Conservation (phyloP, 352 stramenopile species). For the Aphanomyces cochlioides region DNA sequence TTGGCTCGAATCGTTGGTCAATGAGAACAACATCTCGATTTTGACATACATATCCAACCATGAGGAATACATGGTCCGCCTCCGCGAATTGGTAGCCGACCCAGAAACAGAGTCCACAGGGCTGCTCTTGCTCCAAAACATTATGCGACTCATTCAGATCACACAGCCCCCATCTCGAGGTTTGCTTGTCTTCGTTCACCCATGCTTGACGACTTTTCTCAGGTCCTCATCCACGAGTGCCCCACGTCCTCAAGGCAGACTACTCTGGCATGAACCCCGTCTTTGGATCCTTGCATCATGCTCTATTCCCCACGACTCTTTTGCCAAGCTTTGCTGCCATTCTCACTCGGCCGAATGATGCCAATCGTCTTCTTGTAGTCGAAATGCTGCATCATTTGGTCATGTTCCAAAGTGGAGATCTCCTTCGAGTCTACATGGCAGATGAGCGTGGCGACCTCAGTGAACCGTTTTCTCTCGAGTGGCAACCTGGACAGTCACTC, state of each 20-base stretch:
- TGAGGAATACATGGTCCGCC: constrained; percentile 55
- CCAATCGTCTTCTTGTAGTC: constrained; percentile 15
- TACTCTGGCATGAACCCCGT: constrained; percentile 27
- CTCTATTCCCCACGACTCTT: constrained; percentile 26
- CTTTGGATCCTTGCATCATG: constrained; percentile 27
- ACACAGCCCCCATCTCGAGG: constrained; percentile 19
- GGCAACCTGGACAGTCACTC: constrained; percentile 21
- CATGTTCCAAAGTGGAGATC: constrained; percentile 25
- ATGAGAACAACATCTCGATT: constrained; percentile 85
- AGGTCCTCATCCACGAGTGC: constrained; percentile 2
- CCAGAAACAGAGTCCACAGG: constrained; percentile 5
- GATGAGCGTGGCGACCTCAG: constrained; percentile 24
- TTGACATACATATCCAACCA: constrained; percentile 74
- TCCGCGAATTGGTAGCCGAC: constrained; percentile 25
- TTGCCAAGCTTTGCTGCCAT: constrained; percentile 18
- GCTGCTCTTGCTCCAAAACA: constrained; percentile 21
- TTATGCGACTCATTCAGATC: constrained; percentile 30
- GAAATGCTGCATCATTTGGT: constrained; percentile 26
- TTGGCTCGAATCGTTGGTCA: constrained; percentile 75
- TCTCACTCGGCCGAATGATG: neutral
- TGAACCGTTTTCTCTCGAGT: constrained; percentile 7
- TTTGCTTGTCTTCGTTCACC: neutral
- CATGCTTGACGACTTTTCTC: neutral
- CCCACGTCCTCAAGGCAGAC: constrained; percentile 28
- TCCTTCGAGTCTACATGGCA: constrained; percentile 28